Evolutionary conservation across 192 early-diverging fungal genomes (phyloP), one percentile per base, ranked within the genome.

Genomic region (Podila epigama): DNA sequence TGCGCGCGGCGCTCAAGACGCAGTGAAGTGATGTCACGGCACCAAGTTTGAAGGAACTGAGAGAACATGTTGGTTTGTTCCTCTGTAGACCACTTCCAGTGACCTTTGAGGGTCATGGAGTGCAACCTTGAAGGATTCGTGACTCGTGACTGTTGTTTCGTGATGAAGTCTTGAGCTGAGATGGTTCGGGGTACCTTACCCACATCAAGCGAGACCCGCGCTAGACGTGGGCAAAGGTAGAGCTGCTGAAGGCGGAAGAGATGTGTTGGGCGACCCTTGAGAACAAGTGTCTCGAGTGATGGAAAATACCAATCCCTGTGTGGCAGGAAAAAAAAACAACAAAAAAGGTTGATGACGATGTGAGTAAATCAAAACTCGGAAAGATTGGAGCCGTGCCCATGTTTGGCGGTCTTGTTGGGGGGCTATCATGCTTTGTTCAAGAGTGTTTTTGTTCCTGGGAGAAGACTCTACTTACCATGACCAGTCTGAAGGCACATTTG

Each of bases 231-330:
- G 35, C 61, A 63, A 18, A 32, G 33, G 8, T 20, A 20, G 29
- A 71, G 54, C 1, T 56, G 27, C 3, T 27, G 33, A 9, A 51
- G 31, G 22, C 48, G 61, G 61, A 71, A 71, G 42, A 71, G 54
- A 39, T 71, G 69, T 10, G 69, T 61, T 31, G 54, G 55, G 4
- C 28, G 33, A 28, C 69, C 69, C 0, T 36, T 63, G 15, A 71
- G 27, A 0, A 3, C 1, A 25, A 63, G 5, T 0, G 54, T 31
- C 18, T 48, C 25, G 20, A 71, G 69, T 31, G 20, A 11, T 33
- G 69, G 61, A 32, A 71, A 10, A 12, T 18, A n/a, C 69, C 69
- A 71, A 28, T 31, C 59, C 69, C 69, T 71, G n/a, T n/a, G n/a
- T n/a, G n/a, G n/a, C n/a, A n/a, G n/a, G n/a, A n/a, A n/a, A n/a